Percentiles rank a stretch among this genome's conserved stretches.
Evolutionary conservation across 2,329 filamentous ascomycete genomes (phyloP).

Genomic region (Eutypa lata): DNA sequence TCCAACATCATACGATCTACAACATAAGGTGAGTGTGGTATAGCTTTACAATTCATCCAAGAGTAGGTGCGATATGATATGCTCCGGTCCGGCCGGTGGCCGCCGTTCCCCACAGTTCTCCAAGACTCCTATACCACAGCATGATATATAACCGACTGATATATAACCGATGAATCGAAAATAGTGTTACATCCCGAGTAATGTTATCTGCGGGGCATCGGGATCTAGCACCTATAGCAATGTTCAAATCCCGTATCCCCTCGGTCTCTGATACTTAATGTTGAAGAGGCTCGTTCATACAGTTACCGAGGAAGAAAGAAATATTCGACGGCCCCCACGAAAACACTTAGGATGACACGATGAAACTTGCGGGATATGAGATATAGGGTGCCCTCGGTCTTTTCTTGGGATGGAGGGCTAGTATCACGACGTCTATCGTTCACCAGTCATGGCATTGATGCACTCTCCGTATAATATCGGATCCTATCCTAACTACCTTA

Average conservation of each 20-base stretch:
- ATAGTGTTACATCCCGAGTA: not conserved
- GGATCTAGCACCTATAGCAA: not conserved
- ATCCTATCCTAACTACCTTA: not conserved
- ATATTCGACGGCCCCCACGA: not conserved
- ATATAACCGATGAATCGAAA: not conserved
- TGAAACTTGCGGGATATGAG: not conserved
- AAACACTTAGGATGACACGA: not conserved
- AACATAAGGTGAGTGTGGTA: too few relatives aligned
- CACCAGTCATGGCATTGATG: not conserved
- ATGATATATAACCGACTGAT: not conserved
- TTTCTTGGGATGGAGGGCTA: not conserved
- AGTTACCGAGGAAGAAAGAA: not conserved
- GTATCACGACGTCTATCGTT: not conserved
- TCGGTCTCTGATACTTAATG: not conserved
- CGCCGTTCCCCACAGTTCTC: not conserved
- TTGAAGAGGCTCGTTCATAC: not conserved
- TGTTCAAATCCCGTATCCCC: not conserved
- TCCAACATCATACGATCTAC: not conserved
- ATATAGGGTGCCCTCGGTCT: not conserved
- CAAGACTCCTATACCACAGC: not conserved
- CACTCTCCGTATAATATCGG: not conserved
- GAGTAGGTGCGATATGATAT: too few relatives aligned
- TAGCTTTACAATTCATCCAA: too few relatives aligned
- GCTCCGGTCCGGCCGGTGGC: too few relatives aligned
- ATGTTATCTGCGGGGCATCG: not conserved